A percentile compares a stretch with the other conserved stretches of the same genome.
These are phyloP conservation scores for Chaetothyriales sp. DNA, from an alignment of 2,329 filamentous ascomycete species.

Conservation along the genomic window DNA sequence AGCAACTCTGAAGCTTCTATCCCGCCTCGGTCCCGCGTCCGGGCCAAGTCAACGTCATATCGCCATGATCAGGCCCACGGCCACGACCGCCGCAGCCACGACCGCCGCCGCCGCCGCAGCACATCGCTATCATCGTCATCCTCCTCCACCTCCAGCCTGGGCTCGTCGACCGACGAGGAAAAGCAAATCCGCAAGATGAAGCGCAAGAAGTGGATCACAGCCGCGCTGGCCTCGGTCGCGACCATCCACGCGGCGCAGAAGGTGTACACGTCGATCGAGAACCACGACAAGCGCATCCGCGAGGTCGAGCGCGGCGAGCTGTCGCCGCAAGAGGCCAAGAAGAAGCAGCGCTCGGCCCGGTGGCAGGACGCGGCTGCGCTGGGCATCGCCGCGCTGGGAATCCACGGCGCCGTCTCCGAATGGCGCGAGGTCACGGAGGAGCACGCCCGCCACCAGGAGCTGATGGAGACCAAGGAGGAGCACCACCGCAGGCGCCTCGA, in stretches of 20 bases:
- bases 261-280: constrained; percentile 48
- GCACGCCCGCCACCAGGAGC: constrained; percentile 40
- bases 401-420: constrained; percentile 50
- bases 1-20: constrained; percentile 17
- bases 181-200: constrained; percentile 47
- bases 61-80: constrained; percentile 7
- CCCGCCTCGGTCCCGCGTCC: constrained; percentile 13
- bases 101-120: constrained; percentile 1
- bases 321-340: constrained; percentile 46
- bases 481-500: constrained; percentile 16
- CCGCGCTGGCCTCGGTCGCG: constrained; percentile 50
- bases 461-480: constrained; percentile 34
- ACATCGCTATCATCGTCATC: constrained; percentile 21
- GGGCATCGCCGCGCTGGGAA: constrained; percentile 52
- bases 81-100: background rate
- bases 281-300: constrained; percentile 45
- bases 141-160: constrained; percentile 37
- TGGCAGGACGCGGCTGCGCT: constrained; percentile 49
- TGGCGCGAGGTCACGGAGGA: constrained; percentile 55
- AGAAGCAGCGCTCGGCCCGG: constrained; percentile 47
- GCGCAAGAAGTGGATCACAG: constrained; percentile 52
- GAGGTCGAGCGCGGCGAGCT: constrained; percentile 48
- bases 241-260: constrained; percentile 55
- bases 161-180: constrained; percentile 47
- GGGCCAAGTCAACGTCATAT: constrained; percentile 12